Evolutionary conservation across 1,284 basidiomycete species (phyloP), one percentile per base, ranked within the genome.

Genomic region (Rhodotorula sp.): DNA sequence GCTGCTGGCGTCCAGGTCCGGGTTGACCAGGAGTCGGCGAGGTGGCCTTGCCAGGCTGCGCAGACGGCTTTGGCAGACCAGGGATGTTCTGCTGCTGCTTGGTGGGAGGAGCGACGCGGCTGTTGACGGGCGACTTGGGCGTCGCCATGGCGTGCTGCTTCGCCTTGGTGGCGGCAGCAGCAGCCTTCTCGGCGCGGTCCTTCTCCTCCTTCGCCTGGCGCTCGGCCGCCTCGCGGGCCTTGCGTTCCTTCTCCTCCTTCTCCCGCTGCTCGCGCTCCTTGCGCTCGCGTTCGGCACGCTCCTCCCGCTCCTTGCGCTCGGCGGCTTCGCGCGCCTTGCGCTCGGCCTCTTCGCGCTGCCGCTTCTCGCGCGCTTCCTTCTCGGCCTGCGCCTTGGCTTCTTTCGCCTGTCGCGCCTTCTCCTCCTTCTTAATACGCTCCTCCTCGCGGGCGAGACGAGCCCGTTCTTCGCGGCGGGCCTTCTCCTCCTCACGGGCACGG

Each of bases 321-420:
- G 64, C 70, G 59, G 72, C 75, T 19, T 67, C 75, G 59, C 61
- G 61, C 54, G 74, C 74, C 69, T 79, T 73, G 68, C 76, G 54
- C 66, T 79, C 68, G 58, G 79, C 73, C 70, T 78, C 70, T 39
- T 76, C 76, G 39, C 73, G 70, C 27, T 83, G 83, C 79, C 84
- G 88, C 76, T 82, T 87, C 77, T 91, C 89, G 76, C 89, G 88
- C 72, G 86, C 85, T 69, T 89, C 86, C 73, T 86, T 84, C 66
- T 86, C 84, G 46, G 73, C 81, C 75, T 71, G 72, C 47, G 66
- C 53, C 51, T 77, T 72, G 52, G 77, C 78, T 66, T 77, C 72
- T 53, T 84, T 85, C 52, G 84, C 85, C 74, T 84, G 82, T 29
- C 85, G 84, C 69, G 88, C 87, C 56, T 87, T 85, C 77, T 92